Evolutionary conservation across 768 basidiomycete species (phyloP), one percentile per base, ranked within the genome.

Genomic region (Filobasidium wieringae): DNA sequence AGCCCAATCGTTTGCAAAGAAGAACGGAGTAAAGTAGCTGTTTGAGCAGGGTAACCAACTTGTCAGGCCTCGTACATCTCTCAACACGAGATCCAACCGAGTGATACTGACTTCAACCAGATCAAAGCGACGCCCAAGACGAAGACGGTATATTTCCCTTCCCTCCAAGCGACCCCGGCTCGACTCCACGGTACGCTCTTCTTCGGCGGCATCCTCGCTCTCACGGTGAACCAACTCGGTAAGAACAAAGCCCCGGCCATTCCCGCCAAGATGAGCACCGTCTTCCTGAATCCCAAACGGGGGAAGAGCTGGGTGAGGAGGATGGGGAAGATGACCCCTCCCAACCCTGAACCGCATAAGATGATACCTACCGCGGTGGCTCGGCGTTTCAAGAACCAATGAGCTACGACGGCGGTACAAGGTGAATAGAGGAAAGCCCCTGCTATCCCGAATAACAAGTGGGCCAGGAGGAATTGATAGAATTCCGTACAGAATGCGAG

Each of bases 401-500:
- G 71, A 2, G 68, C 68, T 4, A 63, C 64, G 22, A 69, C 65
- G 6, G 71, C 69, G 9, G 66, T 70, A 5, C 66, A 61, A 3
- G 71, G 69, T 0, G 67, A 63, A 41, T 68, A 72, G 14, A 70
- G 47, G 19, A 66, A 40, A 1, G 66, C 63, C 0, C 66, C 69
- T 2, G 66, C 66, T 9, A 67, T 60, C 12, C 71, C 71, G 37
- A 66, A 72, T 5, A 66, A 57, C 22, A 63, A 49, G 33, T 70
- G 69, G 3, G 67, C 67, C n/a, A 72, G 66, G 19, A 72, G 53
- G 60, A 72, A 69, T 36, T 72, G 71, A 40, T 66, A 72, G 59
- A 66, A 72, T 47, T 62, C 59, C n/a, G 66, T 61, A 39, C 69
- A 72, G 63, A 72, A 66, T 6, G 71, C 68, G 17, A 70, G 49